Conservation (phyloP, 1,139 yeast species). For the Debaryomycetaceae sp. region DNA sequence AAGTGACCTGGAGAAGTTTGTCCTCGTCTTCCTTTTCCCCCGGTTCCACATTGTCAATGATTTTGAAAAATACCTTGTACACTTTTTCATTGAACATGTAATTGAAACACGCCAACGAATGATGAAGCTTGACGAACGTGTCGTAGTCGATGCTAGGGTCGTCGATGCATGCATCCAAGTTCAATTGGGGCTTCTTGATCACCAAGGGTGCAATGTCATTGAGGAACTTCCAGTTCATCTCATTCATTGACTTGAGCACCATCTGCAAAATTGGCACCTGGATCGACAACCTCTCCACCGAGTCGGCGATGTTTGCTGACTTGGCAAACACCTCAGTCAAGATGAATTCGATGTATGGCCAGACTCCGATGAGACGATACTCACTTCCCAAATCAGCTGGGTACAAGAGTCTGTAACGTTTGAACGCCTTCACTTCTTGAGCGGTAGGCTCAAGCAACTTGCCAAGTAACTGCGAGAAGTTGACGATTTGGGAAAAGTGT, state of each 20-base stretch:
- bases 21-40: conserved; percentile 2
- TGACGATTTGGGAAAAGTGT: conserved; percentile 53
- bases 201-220: conserved; percentile 33
- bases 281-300: conserved; percentile 40
- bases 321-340: conserved; percentile 61
- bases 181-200: conserved; percentile 27
- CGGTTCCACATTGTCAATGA: conserved; percentile 54
- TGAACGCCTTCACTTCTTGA: conserved; percentile 26
- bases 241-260: conserved; percentile 48
- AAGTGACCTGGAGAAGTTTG: conserved; percentile 14
- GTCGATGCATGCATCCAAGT: conserved; percentile 47
- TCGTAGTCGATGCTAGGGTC: conserved; percentile 24
- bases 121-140: conserved; percentile 51
- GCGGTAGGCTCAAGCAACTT: conserved; percentile 23
- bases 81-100: conserved; percentile 58
- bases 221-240: conserved; percentile 62
- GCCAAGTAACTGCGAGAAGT: conserved; percentile 54
- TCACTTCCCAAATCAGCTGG: conserved; percentile 63
- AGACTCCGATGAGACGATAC: conserved; percentile 62
- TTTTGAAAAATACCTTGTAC: conserved; percentile 50
- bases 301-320: conserved; percentile 21
- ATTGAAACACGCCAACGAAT: conserved; percentile 63
- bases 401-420: conserved; percentile 44
- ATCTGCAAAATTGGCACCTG: conserved; percentile 53
- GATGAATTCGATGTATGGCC: conserved; percentile 78